These are phyloP conservation scores for Citrus reticulata DNA, from an alignment of 345 rosid genomes.

Conservation along the genomic window DNA sequence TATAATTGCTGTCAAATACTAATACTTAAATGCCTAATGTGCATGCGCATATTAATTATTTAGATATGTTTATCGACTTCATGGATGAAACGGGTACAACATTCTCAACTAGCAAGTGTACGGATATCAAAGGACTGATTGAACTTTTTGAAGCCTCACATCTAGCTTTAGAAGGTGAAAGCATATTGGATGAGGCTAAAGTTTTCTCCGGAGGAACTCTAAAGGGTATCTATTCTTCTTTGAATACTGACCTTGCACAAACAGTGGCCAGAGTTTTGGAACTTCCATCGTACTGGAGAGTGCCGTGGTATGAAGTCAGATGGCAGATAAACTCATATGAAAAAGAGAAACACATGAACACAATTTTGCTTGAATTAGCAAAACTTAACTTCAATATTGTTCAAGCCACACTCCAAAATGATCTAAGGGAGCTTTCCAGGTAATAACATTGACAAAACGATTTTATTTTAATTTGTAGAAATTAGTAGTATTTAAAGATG, in stretches of 20 bases:
- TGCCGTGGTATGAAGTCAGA: conserved; percentile 45
- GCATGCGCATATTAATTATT: background rate
- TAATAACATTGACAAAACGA: background rate
- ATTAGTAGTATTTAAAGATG: too few relatives aligned
- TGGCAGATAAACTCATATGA: conserved; percentile 33
- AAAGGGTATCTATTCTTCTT: background rate
- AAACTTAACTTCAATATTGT: conserved; percentile 42
- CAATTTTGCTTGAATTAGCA: conserved; percentile 25
- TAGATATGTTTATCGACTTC: conserved; percentile 36
- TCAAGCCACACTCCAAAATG: conserved; percentile 45
- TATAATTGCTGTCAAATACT: too few relatives aligned
- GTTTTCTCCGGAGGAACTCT: conserved; percentile 17
- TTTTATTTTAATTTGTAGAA: too few relatives aligned
- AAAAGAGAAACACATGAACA: background rate
- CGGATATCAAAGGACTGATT: conserved; percentile 26
- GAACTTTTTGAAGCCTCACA: conserved; percentile 50
- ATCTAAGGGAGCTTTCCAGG: conserved; percentile 42
- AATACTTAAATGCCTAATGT: too few relatives aligned
- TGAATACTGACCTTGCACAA: conserved; percentile 7
- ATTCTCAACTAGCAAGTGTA: conserved; percentile 12
- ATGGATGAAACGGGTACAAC: conserved; percentile 17
- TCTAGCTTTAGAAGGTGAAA: conserved; percentile 33
- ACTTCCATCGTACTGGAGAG: conserved; percentile 40
- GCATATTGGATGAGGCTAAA: conserved; percentile 25
- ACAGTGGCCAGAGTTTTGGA: conserved; percentile 29